Percentiles rank a stretch among this genome's conserved stretches.
phyloP scores from a whole-genome alignment of 2,329 filamentous ascomycete species.

The Phialophora verrucosa region DNA sequence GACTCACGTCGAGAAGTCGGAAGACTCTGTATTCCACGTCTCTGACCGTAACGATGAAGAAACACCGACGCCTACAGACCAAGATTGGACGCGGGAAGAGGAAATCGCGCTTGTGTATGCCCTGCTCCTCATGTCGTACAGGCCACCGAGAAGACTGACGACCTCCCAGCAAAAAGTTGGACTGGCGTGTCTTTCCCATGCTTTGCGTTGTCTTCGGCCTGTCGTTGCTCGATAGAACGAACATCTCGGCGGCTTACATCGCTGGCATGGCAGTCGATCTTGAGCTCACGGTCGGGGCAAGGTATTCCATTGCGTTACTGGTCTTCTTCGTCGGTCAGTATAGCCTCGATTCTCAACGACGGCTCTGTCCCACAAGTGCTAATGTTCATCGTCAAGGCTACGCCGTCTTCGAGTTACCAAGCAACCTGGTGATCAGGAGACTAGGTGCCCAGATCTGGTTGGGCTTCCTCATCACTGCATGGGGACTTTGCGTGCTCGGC shows the following conservation, averaged over 20 bases:
- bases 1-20: neutral
- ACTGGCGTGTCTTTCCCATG: conserved; percentile 20
- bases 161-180: conserved; percentile 6
- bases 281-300: conserved; percentile 13
- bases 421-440: conserved; percentile 69
- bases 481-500: conserved; percentile 51
- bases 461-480: conserved; percentile 43
- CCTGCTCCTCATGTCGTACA: neutral
- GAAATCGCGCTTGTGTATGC: neutral
- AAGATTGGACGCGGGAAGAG: neutral
- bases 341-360: conserved; percentile 63
- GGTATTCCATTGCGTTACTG: conserved; percentile 4
- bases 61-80: neutral
- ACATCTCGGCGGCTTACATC: conserved; percentile 72
- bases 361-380: neutral
- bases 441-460: conserved; percentile 56
- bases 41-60: neutral
- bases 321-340: conserved; percentile 67
- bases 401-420: conserved; percentile 68
- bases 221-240: conserved; percentile 75
- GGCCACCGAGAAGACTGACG: neutral
- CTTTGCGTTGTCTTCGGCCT: conserved; percentile 9
- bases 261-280: conserved; percentile 53
- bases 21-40: neutral
- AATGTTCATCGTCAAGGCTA: neutral